Evolutionary conservation across 345 rosid genomes (phyloP), one percentile per base, ranked within the genome.

Genomic region (Eucalyptus caleyi): DNA sequence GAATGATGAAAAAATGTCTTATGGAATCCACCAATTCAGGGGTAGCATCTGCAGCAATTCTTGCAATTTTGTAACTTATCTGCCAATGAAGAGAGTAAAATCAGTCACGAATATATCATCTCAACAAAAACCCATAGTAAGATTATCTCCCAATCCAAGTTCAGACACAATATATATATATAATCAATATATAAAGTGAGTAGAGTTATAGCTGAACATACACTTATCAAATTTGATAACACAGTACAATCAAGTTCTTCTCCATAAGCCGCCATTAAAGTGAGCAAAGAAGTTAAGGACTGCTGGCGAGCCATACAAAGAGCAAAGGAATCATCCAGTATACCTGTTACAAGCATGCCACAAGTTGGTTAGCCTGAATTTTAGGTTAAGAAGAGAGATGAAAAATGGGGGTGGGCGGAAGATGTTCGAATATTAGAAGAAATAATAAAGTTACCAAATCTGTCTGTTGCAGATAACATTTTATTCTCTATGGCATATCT

Each of bases 291-390:
- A 72, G 96, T 94, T 91, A 97, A 87, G 86, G 98, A 92, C 89
- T 92, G 97, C 90, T 95, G 97, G 87, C 98, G 93, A 93, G 99
- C 99, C 98, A 96, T 96, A 87, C 95, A 96, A 89, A 97, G 98
- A 89, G 99, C 98, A 90, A 94, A 97, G 7, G 96, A 92, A 92
- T 97, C 99, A 86, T 97, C 99, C 97, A 97, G 93, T 91, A 97
- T 91, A 77, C 99, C 99, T 97, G 93, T 87, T 19, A 83, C 87
- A 88, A 88, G 45, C 88, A 90, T 50, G 56, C 47, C 72, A 45
- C 51, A 86, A 54, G 53, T 91, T 86, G 93, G 82, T 87, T 65
- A 80, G 60, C 80, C 72, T 19, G 51, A 82, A 87, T 77, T 53
- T 87, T 85, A 59, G 49, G 87, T 86, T 50, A 82, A 42, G 86